Percentiles rank a stretch among this genome's conserved stretches.
Conservation (phyloP, 2,329 filamentous ascomycete genomes). For the Alternaria gansuensis region DNA sequence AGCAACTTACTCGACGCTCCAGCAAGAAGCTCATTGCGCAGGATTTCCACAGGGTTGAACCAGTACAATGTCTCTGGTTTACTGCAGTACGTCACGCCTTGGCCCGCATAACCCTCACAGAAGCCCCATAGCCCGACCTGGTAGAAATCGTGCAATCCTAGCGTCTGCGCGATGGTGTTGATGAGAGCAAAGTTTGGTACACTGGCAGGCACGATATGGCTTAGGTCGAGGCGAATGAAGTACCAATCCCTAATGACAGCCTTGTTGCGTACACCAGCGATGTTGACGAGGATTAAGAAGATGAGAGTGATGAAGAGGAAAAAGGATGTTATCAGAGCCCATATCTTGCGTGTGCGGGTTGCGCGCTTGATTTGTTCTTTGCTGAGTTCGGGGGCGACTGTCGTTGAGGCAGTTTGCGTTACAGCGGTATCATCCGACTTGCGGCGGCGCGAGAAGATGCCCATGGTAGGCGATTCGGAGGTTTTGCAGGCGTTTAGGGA, state of each 20-base stretch:
- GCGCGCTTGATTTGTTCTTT: slow-evolving; percentile 52
- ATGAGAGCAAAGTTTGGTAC: slow-evolving; percentile 78
- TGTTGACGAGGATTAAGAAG: slow-evolving; percentile 81
- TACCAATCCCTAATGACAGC: slow-evolving; percentile 74
- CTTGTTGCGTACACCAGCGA: slow-evolving; percentile 75
- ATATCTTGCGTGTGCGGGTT: slow-evolving; percentile 64
- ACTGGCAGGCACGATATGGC: slow-evolving; percentile 78
- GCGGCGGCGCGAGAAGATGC: slow-evolving; percentile 39
- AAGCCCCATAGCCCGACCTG: slow-evolving; percentile 91
- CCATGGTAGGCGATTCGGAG: slow-evolving; percentile 18
- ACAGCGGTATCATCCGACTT: slow-evolving; percentile 29
- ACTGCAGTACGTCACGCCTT: slow-evolving; percentile 81
- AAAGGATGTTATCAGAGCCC: slow-evolving; percentile 70
- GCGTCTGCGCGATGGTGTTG: slow-evolving; percentile 84
- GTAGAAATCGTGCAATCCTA: slow-evolving; percentile 94
- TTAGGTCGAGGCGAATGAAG: slow-evolving; percentile 84
- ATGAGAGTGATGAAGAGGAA: slow-evolving; percentile 78
- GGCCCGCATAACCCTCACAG: slow-evolving; percentile 82
- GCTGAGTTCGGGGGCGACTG: slow-evolving; percentile 41
- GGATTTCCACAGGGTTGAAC: slow-evolving; percentile 88
- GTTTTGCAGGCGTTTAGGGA: slow-evolving; percentile 5
- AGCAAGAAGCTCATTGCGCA: slow-evolving; percentile 79
- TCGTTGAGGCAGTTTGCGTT: slow-evolving; percentile 23
- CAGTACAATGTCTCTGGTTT: slow-evolving; percentile 76
- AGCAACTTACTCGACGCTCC: slow-evolving; percentile 74